Evolutionary conservation across 2,329 filamentous ascomycete genomes (phyloP).

Genomic region (Sporothrix luriei): DNA sequence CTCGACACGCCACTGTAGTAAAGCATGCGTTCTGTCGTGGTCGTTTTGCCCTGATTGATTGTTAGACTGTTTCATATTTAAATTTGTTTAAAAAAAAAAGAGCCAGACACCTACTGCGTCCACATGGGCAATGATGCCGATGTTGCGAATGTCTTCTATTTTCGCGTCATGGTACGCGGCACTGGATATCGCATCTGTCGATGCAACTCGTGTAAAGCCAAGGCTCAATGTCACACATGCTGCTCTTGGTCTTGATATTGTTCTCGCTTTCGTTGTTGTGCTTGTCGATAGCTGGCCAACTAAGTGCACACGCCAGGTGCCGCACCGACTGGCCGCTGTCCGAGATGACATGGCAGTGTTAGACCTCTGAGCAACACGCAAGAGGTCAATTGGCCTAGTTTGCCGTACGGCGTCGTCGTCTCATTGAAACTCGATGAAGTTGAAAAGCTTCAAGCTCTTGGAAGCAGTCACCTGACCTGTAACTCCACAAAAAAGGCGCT

Average conservation of each 20-base stretch:
- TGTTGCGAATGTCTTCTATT: conserved; percentile 77
- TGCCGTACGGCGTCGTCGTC: neutral
- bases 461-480: conserved; percentile 18
- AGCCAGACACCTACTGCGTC: conserved; percentile 65
- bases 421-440: conserved; percentile 15
- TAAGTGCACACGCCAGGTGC: conserved; percentile 14
- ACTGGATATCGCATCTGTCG: neutral
- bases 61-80: neutral
- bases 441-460: conserved; percentile 13
- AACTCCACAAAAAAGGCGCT: conserved; percentile 14
- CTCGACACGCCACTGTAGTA: conserved; percentile 91
- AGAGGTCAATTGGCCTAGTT: neutral
- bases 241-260: neutral
- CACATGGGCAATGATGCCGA: conserved; percentile 98
- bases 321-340: conserved; percentile 19
- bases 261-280: neutral
- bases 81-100: neutral
- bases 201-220: conserved; percentile 17
- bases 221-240: conserved; percentile 16
- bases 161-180: conserved; percentile 43
- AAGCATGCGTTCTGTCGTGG: conserved; percentile 98
- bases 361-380: neutral
- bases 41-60: conserved; percentile 77
- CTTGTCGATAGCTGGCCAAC: conserved; percentile 5
- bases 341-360: conserved; percentile 29